A percentile compares a stretch with the other conserved stretches of the same genome.
Evolutionary conservation across 495 filamentous ascomycete species (phyloP).

Genomic region (Friedmanniomyces endolithicus): DNA sequence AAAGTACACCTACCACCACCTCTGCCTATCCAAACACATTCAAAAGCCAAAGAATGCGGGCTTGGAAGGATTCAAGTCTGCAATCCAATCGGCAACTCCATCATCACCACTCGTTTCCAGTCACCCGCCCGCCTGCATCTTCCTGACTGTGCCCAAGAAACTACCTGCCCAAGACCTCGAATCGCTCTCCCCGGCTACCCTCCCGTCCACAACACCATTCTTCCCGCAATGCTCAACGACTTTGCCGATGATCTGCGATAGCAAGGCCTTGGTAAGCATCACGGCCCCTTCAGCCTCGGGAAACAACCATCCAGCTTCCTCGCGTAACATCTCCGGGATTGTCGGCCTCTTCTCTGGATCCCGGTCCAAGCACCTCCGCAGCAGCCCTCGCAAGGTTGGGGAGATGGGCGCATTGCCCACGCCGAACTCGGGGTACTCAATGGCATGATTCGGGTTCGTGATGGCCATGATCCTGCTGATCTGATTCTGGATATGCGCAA

Average conservation of each 20-base stretch:
- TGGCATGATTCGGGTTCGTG: constrained; percentile 69
- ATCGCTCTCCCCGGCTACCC: constrained; percentile 57
- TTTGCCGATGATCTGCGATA: constrained; percentile 61
- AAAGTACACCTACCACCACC: no score
- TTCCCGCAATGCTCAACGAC: constrained; percentile 63
- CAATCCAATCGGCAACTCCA: no score
- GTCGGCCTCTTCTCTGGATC: constrained; percentile 67
- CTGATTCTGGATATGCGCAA: constrained; percentile 79
- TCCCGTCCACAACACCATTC: constrained; percentile 31
- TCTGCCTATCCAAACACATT: no score
- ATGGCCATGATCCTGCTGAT: constrained; percentile 68
- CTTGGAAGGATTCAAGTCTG: no score
- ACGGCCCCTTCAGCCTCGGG: constrained; percentile 57
- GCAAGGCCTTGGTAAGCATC: constrained; percentile 61
- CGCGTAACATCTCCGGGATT: constrained; percentile 58
- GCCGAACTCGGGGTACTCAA: constrained; percentile 67
- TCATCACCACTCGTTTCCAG: no score
- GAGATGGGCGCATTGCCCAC: constrained; percentile 64
- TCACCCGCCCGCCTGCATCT: constrained; percentile 33
- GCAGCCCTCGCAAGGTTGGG: constrained; percentile 52
- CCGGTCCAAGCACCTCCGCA: constrained; percentile 68
- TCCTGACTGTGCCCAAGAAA: constrained; percentile 53
- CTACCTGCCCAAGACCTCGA: constrained; percentile 55
- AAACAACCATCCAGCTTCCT: constrained; percentile 67
- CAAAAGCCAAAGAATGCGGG: no score